phyloP scores from a whole-genome alignment of 2,329 filamentous ascomycete genomes.

The Sclerotinia borealis region DNA sequence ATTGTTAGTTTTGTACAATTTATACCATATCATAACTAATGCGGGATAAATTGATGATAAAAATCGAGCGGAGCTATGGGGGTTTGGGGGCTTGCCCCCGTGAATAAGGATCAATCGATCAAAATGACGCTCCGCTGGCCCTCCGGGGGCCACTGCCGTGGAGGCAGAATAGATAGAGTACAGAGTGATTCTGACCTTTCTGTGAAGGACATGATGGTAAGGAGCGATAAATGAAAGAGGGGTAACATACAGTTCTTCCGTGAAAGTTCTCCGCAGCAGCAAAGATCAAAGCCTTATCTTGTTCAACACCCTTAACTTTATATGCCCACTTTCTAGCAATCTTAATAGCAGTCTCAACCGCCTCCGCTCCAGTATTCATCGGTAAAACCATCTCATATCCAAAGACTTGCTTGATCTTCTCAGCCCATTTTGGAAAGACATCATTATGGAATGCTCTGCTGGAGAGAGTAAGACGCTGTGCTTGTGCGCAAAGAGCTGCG shows the following conservation, averaged over 20 bases:
- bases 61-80: not conserved
- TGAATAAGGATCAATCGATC: not conserved
- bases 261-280: conserved; percentile 91
- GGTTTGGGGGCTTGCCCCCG: not conserved
- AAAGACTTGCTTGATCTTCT: conserved; percentile 83
- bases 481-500: conserved; percentile 84
- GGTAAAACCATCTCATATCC: conserved; percentile 97
- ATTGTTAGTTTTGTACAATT: not conserved
- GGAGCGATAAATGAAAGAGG: not conserved
- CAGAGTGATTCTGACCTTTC: not conserved
- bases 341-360: conserved; percentile 93
- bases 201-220: not conserved
- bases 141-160: not conserved
- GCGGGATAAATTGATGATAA: not conserved
- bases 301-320: conserved; percentile 85
- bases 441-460: conserved; percentile 97
- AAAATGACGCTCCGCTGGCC: conserved; percentile 1
- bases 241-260: conserved; percentile 70
- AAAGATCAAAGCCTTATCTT: conserved; percentile 79
- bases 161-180: not conserved
- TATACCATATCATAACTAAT: conserved; percentile 7
- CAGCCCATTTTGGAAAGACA: conserved; percentile 91
- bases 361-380: conserved; percentile 97
- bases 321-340: conserved; percentile 97
- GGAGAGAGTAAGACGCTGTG: conserved; percentile 80